Conservation (phyloP, 2,329 filamentous ascomycete genomes). For the Sporothrix schenckii region DNA sequence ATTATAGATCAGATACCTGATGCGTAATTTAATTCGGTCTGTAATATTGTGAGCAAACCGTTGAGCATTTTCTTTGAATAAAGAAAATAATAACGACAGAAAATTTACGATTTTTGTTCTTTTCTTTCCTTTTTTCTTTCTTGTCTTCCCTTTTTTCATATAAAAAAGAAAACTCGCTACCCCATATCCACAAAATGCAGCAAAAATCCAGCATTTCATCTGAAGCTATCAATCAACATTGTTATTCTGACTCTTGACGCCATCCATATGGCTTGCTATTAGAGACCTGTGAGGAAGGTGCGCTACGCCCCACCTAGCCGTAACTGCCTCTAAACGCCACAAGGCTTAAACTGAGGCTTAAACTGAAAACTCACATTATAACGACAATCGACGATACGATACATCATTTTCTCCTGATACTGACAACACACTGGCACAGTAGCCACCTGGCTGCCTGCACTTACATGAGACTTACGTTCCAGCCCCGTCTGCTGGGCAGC, state of each 20-base stretch:
- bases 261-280: background rate
- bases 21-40: no score
- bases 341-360: no score
- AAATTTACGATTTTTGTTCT: no score
- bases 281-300: slow-evolving; percentile 1
- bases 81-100: no score
- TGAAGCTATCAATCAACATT: background rate
- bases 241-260: background rate
- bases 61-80: no score
- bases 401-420: background rate
- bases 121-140: no score
- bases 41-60: no score
- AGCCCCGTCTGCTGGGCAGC: slow-evolving; percentile 11
- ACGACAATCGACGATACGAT: background rate
- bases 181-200: no score
- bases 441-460: background rate
- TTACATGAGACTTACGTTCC: background rate
- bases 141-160: no score
- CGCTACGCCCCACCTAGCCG: background rate
- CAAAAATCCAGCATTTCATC: no score
- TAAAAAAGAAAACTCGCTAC: background rate
- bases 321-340: background rate
- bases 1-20: no score
- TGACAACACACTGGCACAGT: background rate
- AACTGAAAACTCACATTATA: background rate